Base-by-base conservation (phyloP, 345 rosid species). In the Euphorbia pulcherrima region DNA sequence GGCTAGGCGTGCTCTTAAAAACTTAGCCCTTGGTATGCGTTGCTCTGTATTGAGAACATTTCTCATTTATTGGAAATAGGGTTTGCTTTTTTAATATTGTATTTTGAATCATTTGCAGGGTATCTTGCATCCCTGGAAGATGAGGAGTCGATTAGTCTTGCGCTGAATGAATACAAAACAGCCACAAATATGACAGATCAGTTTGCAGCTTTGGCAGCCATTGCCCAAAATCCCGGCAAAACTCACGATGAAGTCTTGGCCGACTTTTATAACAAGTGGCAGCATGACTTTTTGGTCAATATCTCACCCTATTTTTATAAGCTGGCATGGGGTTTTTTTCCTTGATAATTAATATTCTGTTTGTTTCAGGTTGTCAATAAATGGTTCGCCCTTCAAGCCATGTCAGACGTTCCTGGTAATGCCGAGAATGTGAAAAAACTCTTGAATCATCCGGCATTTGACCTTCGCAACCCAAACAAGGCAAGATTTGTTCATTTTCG, bases 111-210 rank as follows among this genome's bases (percentile, higher is more conserved):
- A 33, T 72, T 41, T 77, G 27, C 78, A 92, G 99, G 83, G 60
- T 95, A 92, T 80, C 93, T 95, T 65, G 87, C 90, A 60, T 86
- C 96, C 13, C 93, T 95, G 6, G 96, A 86, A 44, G 92, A 89
- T 52, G 83, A 86, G 40, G 86, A 74, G 50, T 70, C 74, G 17
- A 64, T 56, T 7, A 83, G 80, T 66, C 90, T 91, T 74, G 92
- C 84, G 0, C 59, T 92, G 72, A 62, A 72, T 7, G 97, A 94
- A 74, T 94, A 94, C 77, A 85, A 83, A 75, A 67, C 75, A 55
- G 97, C 99, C 46, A 83, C 90, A 74, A 94, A 94, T 78, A 83
- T 91, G 97, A 94, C 97, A 0, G 97, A 92, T 1, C 97, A 88
- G 64, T 83, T 89, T 80, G 88, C 97, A 33, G 96, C 99, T 77